Conservation (phyloP, 2,329 filamentous ascomycete genomes). For the Colletotrichum godetiae region DNA sequence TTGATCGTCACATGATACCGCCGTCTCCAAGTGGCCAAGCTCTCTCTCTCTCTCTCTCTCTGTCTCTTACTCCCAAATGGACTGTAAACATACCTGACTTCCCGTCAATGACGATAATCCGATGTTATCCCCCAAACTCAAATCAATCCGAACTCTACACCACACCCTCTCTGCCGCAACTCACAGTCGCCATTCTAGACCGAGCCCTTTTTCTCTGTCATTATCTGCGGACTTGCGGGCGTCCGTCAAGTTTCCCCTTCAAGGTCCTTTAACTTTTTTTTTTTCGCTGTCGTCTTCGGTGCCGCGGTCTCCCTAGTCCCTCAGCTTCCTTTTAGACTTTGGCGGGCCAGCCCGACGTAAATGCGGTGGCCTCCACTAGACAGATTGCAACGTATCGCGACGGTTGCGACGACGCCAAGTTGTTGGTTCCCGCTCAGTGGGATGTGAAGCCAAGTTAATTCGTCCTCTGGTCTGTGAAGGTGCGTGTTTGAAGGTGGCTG, state of each 20-base stretch:
- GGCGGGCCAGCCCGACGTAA: conserved; percentile 18
- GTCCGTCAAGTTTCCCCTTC: not conserved
- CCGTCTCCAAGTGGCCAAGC: conserved; percentile 2
- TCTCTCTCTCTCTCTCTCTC: not conserved
- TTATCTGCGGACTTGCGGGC: not conserved
- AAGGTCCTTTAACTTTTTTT: not conserved
- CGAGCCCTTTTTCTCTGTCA: not conserved
- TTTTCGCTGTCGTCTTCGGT: not conserved
- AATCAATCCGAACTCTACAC: conserved; percentile 30
- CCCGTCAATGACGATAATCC: conserved; percentile 27
- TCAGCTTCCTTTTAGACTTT: conserved; percentile 27
- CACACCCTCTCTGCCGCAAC: not conserved
- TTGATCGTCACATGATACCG: conserved; percentile 23
- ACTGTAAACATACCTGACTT: conserved; percentile 12
- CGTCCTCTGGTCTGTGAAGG: not conserved
- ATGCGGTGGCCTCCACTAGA: not conserved
- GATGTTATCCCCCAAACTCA: conserved; percentile 24
- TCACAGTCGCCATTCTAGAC: conserved; percentile 2
- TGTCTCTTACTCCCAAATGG: too few relatives aligned
- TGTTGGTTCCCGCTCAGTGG: not conserved
- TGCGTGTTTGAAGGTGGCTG: not conserved
- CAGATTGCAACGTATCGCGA: not conserved
- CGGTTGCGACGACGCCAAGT: conserved; percentile 6
- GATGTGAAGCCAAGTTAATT: not conserved
- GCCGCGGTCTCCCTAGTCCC: not conserved